Conservation (phyloP, 306 rosid species). For the Alnus glutinosa region DNA sequence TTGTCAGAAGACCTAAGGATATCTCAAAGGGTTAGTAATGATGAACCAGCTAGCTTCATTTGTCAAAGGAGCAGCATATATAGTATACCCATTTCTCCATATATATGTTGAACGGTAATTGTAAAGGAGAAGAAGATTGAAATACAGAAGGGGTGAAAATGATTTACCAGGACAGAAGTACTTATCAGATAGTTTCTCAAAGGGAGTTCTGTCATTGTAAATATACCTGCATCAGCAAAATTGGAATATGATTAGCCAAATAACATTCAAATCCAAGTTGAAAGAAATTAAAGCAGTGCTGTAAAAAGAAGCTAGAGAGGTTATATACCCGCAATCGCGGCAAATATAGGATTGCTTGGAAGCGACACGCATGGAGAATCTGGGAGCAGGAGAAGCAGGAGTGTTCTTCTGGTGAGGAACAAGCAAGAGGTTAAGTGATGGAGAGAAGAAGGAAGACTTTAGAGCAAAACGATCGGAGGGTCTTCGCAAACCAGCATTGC, state of each 20-base stretch:
- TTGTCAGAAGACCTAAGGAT: not conserved
- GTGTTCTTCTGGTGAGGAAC: slow-evolving; percentile 25
- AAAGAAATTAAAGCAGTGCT: not conserved
- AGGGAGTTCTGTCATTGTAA: slow-evolving; percentile 82
- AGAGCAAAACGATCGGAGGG: slow-evolving; percentile 38
- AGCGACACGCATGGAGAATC: slow-evolving; percentile 82
- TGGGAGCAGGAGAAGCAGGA: slow-evolving; percentile 44
- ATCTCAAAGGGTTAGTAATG: not conserved
- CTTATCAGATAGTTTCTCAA: slow-evolving; percentile 73
- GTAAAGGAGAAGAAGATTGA: not conserved
- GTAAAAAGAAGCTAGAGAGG: slow-evolving; percentile 11
- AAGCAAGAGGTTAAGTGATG: slow-evolving; percentile 40
- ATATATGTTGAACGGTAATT: not conserved
- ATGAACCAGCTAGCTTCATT: not conserved
- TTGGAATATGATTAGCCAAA: slow-evolving; percentile 10
- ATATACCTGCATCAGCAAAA: slow-evolving; percentile 61
- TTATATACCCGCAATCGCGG: slow-evolving; percentile 86
- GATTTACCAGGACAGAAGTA: slow-evolving; percentile 80
- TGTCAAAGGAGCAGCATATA: too few relatives aligned
- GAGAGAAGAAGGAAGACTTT: slow-evolving; percentile 56
- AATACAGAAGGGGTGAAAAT: not conserved
- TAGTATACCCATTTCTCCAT: not conserved
- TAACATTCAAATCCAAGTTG: not conserved
- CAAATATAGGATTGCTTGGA: slow-evolving; percentile 90
- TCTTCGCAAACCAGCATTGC: slow-evolving; percentile 41